These are phyloP conservation scores for Solanum paucissectum DNA, from an alignment of 257 asterid species.

Conservation along the genomic window DNA sequence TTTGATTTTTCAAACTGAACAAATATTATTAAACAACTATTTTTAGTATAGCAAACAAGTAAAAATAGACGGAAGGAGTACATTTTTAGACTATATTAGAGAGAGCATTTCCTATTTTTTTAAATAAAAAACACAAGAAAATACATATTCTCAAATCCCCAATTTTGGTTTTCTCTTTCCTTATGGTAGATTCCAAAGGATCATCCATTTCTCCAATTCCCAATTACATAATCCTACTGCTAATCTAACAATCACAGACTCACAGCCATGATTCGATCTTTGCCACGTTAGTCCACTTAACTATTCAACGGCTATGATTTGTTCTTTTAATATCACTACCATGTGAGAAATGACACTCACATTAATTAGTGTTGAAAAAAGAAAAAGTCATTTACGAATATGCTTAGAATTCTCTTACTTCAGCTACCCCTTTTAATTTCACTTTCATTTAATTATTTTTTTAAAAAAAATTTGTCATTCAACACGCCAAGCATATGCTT, in stretches of 20 bases:
- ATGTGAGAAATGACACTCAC: neutral
- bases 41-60: no score
- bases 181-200: constrained; percentile 32
- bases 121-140: neutral
- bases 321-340: neutral
- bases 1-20: no score
- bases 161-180: neutral
- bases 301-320: neutral
- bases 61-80: neutral
- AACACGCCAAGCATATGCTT: constrained; percentile 88
- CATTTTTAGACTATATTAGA: neutral
- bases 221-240: neutral
- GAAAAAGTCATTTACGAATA: constrained; percentile 37
- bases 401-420: constrained; percentile 49
- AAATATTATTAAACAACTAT: no score
- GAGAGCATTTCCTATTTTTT: neutral
- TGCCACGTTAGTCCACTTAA: neutral
- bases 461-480: constrained; percentile 27
- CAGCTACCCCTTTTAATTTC: constrained; percentile 10
- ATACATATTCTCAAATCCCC: neutral
- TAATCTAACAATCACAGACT: constrained; percentile 1
- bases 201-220: constrained; percentile 19
- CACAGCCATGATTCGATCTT: neutral
- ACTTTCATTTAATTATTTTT: neutral
- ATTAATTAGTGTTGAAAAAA: neutral